phyloP scores from a whole-genome alignment of 371 early-diverging fungal genomes.

The Massospora cicadina region DNA sequence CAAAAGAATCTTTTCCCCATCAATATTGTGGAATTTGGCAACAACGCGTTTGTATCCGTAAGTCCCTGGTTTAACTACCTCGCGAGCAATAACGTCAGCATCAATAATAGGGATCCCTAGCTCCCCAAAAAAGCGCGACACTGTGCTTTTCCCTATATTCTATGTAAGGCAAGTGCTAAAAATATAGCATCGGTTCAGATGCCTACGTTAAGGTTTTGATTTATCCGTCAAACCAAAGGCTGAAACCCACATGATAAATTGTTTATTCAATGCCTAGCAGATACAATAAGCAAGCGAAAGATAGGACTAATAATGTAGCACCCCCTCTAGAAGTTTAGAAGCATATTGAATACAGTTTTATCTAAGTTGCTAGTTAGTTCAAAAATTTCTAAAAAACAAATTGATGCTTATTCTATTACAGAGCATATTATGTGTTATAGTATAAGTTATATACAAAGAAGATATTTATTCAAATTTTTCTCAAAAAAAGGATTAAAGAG shows the following conservation, averaged over 20 bases:
- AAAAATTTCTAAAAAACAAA: no score
- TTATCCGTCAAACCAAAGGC: not conserved
- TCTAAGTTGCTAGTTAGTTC: no score
- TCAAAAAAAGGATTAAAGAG: no score
- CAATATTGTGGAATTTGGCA: not conserved
- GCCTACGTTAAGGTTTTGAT: not conserved
- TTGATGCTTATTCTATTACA: no score
- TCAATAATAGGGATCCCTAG: conserved; percentile 67
- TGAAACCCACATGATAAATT: not conserved
- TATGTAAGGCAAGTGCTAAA: not conserved
- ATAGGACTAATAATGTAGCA: no score
- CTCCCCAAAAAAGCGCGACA: conserved; percentile 36
- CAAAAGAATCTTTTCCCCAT: conserved; percentile 40
- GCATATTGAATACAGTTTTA: no score
- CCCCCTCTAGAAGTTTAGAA: no score
- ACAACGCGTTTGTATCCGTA: conserved; percentile 22
- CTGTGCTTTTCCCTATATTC: conserved; percentile 59
- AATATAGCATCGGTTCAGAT: not conserved
- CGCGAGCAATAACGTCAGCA: conserved; percentile 74
- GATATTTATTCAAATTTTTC: no score
- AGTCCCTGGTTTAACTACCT: conserved; percentile 67
- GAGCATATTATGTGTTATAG: no score
- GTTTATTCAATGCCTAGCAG: no score
- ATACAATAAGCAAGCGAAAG: no score
- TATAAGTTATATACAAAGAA: no score